A percentile compares a stretch with the other conserved stretches of the same genome.
phyloP scores from a whole-genome alignment of 2,329 filamentous ascomycete species.

The Ophiostoma ips region DNA sequence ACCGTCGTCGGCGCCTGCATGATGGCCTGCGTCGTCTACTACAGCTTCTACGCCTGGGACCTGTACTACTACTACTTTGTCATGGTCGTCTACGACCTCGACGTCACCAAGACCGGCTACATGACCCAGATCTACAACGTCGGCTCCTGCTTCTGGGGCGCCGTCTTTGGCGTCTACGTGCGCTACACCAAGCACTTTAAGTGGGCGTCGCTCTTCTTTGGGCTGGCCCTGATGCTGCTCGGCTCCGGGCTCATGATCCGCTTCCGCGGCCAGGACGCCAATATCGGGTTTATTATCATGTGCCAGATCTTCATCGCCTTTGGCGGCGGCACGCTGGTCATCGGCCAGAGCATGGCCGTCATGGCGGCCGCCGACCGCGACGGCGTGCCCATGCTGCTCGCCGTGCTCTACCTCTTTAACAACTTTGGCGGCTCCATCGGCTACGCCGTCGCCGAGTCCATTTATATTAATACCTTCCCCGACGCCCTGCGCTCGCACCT shows the following conservation, averaged over 20 bases:
- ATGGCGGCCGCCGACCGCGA: conserved; percentile 45
- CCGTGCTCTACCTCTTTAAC: conserved; percentile 42
- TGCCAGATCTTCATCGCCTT: conserved; percentile 42
- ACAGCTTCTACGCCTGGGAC: conserved; percentile 17
- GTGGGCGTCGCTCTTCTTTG: conserved; percentile 24
- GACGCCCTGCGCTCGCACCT: conserved; percentile 33
- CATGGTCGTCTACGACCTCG: conserved; percentile 16
- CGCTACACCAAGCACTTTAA: conserved; percentile 38
- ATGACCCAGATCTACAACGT: conserved; percentile 16
- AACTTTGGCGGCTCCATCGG: conserved; percentile 47
- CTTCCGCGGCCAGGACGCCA: conserved; percentile 36
- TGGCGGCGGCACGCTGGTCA: conserved; percentile 42
- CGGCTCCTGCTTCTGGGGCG: conserved; percentile 28
- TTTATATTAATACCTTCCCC: conserved; percentile 46
- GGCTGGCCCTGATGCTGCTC: conserved; percentile 37
- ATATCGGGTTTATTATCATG: conserved; percentile 39
- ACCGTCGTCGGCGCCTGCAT: conserved; percentile 26
- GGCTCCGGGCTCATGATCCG: conserved; percentile 42
- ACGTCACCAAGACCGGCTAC: conserved; percentile 14
- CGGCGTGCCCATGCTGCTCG: conserved; percentile 42
- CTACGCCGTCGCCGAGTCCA: conserved; percentile 42
- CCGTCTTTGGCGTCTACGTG: conserved; percentile 33
- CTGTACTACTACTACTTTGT: conserved; percentile 16
- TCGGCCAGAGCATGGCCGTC: conserved; percentile 43
- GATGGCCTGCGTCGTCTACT: conserved; percentile 12